A percentile compares a stretch with the other conserved stretches of the same genome.
phyloP scores from a whole-genome alignment of 352 stramenopile species.

The Plasmopara muralis region DNA sequence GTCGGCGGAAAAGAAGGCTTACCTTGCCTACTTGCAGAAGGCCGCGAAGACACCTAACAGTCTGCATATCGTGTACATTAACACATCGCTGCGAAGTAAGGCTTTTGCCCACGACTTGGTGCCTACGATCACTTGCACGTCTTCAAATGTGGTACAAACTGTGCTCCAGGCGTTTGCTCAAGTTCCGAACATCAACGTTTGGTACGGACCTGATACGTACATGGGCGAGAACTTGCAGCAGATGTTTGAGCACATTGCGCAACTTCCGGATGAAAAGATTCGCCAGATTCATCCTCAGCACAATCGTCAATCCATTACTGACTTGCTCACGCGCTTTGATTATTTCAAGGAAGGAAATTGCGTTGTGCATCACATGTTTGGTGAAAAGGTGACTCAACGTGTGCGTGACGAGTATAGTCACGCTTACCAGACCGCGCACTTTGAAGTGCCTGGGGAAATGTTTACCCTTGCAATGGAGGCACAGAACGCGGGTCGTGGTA shows the following conservation, averaged over 20 bases:
- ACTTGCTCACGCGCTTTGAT: slow-evolving; percentile 84
- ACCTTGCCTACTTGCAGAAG: slow-evolving; percentile 91
- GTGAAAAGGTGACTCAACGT: slow-evolving; percentile 88
- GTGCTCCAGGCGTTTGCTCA: slow-evolving; percentile 92
- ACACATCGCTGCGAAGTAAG: slow-evolving; percentile 96
- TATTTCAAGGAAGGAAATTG: slow-evolving; percentile 97
- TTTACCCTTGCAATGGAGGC: slow-evolving; percentile 96
- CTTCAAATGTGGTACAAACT: slow-evolving; percentile 94
- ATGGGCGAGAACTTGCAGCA: slow-evolving; percentile 97
- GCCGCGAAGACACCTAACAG: slow-evolving; percentile 80
- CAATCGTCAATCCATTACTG: slow-evolving; percentile 72
- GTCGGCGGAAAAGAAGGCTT: slow-evolving; percentile 88
- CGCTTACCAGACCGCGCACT: slow-evolving; percentile 94
- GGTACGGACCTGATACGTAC: slow-evolving; percentile 95
- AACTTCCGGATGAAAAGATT: slow-evolving; percentile 80
- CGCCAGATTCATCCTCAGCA: slow-evolving; percentile 76
- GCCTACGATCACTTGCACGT: slow-evolving; percentile 96
- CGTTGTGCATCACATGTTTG: slow-evolving; percentile 98
- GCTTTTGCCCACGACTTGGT: slow-evolving; percentile 90
- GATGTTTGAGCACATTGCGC: slow-evolving; percentile 84
- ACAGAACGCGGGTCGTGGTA: slow-evolving; percentile 83
- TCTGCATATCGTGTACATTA: slow-evolving; percentile 98
- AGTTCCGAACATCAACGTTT: slow-evolving; percentile 87
- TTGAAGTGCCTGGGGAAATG: slow-evolving; percentile 98
- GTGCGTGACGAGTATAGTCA: slow-evolving; percentile 89